Conservation (phyloP, 2,329 filamentous ascomycete genomes). For the Mariannaea elegans region DNA sequence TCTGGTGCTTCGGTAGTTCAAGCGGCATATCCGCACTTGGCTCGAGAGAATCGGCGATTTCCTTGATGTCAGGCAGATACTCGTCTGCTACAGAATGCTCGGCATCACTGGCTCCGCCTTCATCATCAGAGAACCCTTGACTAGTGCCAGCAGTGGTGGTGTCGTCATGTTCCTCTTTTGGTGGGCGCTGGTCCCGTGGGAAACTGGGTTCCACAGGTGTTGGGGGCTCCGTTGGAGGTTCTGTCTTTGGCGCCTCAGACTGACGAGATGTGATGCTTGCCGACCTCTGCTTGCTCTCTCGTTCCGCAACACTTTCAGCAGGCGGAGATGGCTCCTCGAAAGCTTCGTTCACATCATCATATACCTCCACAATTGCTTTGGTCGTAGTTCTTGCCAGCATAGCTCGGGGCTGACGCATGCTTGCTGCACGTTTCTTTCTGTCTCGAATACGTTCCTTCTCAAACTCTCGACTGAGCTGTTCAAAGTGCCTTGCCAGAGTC, state of each 20-base stretch:
- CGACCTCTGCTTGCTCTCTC: slow-evolving; percentile 44
- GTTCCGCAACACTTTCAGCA: slow-evolving; percentile 55
- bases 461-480: slow-evolving; percentile 95
- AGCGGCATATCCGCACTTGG: slow-evolving; percentile 68
- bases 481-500: slow-evolving; percentile 93
- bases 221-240: slow-evolving; percentile 29
- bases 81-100: slow-evolving; percentile 77
- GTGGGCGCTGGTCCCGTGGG: slow-evolving; percentile 34
- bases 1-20: slow-evolving; percentile 91
- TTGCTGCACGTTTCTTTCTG: slow-evolving; percentile 81
- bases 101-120: slow-evolving; percentile 74
- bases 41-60: slow-evolving; percentile 70
- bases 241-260: slow-evolving; percentile 39
- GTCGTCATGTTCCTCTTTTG: slow-evolving; percentile 43
- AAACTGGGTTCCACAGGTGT: slow-evolving; percentile 36
- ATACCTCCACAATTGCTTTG: slow-evolving; percentile 96
- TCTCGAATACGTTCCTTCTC: slow-evolving; percentile 93
- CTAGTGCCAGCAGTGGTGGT: slow-evolving; percentile 42
- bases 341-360: slow-evolving; percentile 91
- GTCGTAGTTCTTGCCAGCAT: slow-evolving; percentile 87
- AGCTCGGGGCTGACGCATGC: slow-evolving; percentile 76
- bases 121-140: slow-evolving; percentile 73
- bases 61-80: slow-evolving; percentile 69
- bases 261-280: slow-evolving; percentile 36
- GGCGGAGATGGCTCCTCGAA: slow-evolving; percentile 76